Conservation (phyloP, 768 basidiomycete species). For the Amanita jacksonii region DNA sequence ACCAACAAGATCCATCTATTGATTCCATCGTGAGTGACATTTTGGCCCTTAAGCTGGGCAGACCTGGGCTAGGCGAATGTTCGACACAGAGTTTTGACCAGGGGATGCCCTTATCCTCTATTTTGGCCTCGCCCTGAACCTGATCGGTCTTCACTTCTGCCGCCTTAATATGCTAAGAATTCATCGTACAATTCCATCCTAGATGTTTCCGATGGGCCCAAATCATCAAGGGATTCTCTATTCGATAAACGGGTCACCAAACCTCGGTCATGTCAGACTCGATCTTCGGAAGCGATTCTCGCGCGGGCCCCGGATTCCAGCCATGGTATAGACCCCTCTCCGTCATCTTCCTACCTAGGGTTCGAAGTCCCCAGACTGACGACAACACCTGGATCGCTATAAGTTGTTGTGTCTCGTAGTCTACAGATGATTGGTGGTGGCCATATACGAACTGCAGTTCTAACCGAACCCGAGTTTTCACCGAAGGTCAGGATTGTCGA, state of each 20-base stretch:
- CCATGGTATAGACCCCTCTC: constrained; percentile 60
- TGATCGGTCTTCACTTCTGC: constrained; percentile 14
- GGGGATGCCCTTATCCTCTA: constrained; percentile 46
- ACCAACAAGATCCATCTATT: constrained; percentile 44
- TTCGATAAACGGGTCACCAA: constrained; percentile 53
- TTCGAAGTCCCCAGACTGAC: constrained; percentile 49
- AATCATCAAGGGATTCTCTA: constrained; percentile 36
- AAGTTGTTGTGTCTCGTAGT: constrained; percentile 16
- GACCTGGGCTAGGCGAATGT: constrained; percentile 84
- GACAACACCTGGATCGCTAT: constrained; percentile 73
- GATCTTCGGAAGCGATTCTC: constrained; percentile 42
- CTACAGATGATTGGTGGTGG: constrained; percentile 72
- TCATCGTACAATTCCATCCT: constrained; percentile 59
- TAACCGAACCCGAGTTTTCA: constrained; percentile 25
- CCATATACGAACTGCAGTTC: constrained; percentile 30
- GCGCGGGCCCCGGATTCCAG: constrained; percentile 30
- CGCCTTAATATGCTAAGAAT: constrained; percentile 17
- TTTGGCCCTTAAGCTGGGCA: constrained; percentile 44
- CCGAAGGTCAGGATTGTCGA: constrained; percentile 44
- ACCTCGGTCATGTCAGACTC: constrained; percentile 48
- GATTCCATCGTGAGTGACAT: constrained; percentile 63
- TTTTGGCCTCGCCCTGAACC: constrained; percentile 54
- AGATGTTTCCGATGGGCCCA: constrained; percentile 35
- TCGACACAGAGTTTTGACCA: constrained; percentile 45
- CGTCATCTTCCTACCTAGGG: too few species aligned